Conservation (phyloP, 768 basidiomycete genomes). For the Suillus plorans region DNA sequence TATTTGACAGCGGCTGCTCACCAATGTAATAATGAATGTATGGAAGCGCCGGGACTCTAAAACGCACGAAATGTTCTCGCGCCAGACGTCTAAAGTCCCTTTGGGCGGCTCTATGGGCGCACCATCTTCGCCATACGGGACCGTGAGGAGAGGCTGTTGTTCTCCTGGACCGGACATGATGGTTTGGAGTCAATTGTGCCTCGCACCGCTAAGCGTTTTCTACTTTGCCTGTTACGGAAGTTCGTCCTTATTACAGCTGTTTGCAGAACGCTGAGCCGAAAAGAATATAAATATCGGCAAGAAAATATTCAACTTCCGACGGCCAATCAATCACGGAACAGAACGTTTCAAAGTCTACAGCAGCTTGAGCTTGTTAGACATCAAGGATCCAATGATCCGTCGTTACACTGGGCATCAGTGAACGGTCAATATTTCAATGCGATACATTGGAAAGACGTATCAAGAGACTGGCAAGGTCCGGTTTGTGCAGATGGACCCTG, state of each 20-base stretch:
- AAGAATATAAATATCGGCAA: too few species aligned
- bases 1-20: slow-evolving; percentile 35
- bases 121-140: slow-evolving; percentile 20
- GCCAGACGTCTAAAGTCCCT: slow-evolving; percentile 19
- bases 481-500: too few species aligned
- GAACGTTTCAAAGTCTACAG: too few species aligned
- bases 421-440: too few species aligned
- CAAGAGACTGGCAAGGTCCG: too few species aligned
- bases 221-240: slow-evolving; percentile 1
- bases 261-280: too few species aligned
- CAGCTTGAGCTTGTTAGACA: too few species aligned
- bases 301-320: too few species aligned
- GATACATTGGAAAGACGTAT: too few species aligned
- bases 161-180: slow-evolving; percentile 42
- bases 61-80: slow-evolving; percentile 39
- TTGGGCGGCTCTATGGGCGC: slow-evolving; percentile 8
- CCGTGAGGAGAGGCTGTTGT: slow-evolving; percentile 45
- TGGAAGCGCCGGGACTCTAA: slow-evolving; percentile 58
- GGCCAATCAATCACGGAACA: too few species aligned
- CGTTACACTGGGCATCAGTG: too few species aligned
- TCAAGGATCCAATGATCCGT: too few species aligned
- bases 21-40: slow-evolving; percentile 56
- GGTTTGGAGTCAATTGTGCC: slow-evolving; percentile 11
- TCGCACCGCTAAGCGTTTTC: not conserved
- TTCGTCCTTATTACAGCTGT: not conserved